Percentiles rank a stretch among this genome's conserved stretches.
Conservation (phyloP, 1,139 yeast genomes). For the Candida freyschussii region DNA sequence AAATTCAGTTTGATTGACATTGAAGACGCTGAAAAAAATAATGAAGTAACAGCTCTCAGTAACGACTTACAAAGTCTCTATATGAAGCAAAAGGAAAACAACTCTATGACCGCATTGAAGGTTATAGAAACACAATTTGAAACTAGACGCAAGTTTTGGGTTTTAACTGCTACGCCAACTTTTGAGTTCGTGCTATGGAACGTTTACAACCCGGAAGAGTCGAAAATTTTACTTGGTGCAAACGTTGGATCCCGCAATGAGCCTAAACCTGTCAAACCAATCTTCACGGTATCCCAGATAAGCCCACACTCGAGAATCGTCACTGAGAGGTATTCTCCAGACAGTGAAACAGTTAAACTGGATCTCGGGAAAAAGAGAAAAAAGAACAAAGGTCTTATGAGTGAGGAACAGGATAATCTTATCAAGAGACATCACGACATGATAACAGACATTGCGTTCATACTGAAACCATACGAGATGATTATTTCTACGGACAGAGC, state of each 20-base stretch:
- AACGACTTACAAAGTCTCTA: conserved; percentile 5
- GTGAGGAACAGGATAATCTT: conserved; percentile 33
- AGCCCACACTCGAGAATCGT: conserved; percentile 33
- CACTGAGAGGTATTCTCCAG: conserved; percentile 27
- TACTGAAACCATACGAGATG: conserved; percentile 54
- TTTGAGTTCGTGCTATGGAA: conserved; percentile 46
- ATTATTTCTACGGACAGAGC: conserved; percentile 58
- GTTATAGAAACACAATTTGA: conserved; percentile 22
- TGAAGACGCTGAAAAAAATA: conserved; percentile 4
- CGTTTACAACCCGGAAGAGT: conserved; percentile 34
- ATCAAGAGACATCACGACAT: conserved; percentile 43
- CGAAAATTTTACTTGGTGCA: conserved; percentile 35
- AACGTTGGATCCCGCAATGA: background rate
- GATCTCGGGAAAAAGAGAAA: conserved; percentile 18
- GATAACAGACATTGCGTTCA: conserved; percentile 44
- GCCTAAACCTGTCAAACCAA: conserved; percentile 14
- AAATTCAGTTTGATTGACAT: conserved; percentile 27
- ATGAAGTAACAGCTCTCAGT: conserved; percentile 4
- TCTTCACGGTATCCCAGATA: conserved; percentile 33
- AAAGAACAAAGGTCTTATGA: conserved; percentile 27
- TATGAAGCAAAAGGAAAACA: conserved; percentile 6
- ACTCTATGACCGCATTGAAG: conserved; percentile 27
- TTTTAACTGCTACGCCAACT: conserved; percentile 34
- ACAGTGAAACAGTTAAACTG: conserved; percentile 11
- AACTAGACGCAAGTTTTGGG: conserved; percentile 22